Conservation (phyloP, 2,329 filamentous ascomycete species). For the Aspergillus sp. region DNA sequence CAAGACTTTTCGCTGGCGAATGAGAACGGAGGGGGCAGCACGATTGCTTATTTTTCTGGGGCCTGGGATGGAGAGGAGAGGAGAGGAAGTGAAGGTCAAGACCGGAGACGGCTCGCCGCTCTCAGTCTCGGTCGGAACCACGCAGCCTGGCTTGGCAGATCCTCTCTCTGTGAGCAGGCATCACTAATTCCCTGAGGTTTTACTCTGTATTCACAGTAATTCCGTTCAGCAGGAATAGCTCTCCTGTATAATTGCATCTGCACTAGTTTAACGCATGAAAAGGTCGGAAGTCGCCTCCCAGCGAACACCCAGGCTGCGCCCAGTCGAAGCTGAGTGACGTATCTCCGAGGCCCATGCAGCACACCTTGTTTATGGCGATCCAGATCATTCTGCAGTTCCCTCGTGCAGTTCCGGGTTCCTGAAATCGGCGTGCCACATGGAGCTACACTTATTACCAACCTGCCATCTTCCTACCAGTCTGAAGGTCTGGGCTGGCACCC, state of each 20-base stretch:
- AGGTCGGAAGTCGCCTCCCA: no score
- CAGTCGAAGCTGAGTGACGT: no score
- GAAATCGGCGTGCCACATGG: background rate
- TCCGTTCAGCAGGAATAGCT: no score
- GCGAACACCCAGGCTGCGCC: no score
- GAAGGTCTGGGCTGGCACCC: background rate
- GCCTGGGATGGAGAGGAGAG: constrained; percentile 10
- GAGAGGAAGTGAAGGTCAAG: constrained; percentile 5
- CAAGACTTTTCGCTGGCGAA: constrained; percentile 8
- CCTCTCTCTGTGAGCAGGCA: background rate
- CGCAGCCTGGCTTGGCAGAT: background rate
- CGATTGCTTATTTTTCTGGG: constrained; percentile 10
- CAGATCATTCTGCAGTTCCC: no score
- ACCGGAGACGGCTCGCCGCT: constrained; percentile 1
- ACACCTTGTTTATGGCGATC: background rate
- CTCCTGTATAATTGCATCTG: no score
- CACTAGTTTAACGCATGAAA: no score
- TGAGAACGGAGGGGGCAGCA: background rate
- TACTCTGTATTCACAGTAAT: background rate
- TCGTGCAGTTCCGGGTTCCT: background rate
- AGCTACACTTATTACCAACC: background rate
- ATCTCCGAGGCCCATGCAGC: background rate
- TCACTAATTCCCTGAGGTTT: background rate
- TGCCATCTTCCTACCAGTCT: background rate
- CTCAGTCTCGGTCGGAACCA: background rate